phyloP scores from a whole-genome alignment of 345 rosid genomes.

The Balakata baccata region DNA sequence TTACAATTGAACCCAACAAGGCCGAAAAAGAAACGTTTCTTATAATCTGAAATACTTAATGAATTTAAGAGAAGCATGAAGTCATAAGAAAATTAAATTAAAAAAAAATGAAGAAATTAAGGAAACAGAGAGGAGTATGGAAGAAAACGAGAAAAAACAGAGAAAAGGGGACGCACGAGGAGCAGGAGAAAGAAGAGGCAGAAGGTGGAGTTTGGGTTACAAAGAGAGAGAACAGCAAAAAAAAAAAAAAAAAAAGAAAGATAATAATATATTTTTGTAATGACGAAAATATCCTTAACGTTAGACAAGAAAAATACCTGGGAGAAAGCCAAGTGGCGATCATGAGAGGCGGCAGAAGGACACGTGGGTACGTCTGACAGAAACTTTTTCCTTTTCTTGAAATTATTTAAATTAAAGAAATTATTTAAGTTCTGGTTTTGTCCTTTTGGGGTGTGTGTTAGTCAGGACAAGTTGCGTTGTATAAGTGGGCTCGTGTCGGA shows the following conservation, averaged over 20 bases:
- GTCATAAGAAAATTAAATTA: not conserved
- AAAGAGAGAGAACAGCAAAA: not conserved
- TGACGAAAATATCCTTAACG: constrained; percentile 22
- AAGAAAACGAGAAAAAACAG: not conserved
- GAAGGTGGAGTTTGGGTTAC: not conserved
- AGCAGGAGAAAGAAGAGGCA: not conserved
- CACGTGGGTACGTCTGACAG: constrained; percentile 57
- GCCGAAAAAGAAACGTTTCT: constrained; percentile 8
- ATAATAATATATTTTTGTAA: not conserved
- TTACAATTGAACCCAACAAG: constrained; percentile 15
- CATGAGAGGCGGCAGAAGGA: constrained; percentile 39
- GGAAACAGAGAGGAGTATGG: not conserved
- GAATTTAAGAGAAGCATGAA: not conserved
- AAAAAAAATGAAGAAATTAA: not conserved
- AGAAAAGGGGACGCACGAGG: too few relatives aligned
- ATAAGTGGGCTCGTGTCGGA: constrained; percentile 35
- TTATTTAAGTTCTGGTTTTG: not conserved
- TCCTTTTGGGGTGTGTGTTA: constrained; percentile 11
- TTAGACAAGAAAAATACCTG: constrained; percentile 15
- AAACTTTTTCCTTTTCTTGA: not conserved
- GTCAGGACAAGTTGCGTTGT: constrained; percentile 28
- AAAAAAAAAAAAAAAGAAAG: not conserved
- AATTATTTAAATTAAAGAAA: not conserved
- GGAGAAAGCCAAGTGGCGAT: constrained; percentile 65
- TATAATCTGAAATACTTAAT: not conserved